phyloP scores from a whole-genome alignment of 164 flowering plant species.

The Umbilicus rupestris region DNA sequence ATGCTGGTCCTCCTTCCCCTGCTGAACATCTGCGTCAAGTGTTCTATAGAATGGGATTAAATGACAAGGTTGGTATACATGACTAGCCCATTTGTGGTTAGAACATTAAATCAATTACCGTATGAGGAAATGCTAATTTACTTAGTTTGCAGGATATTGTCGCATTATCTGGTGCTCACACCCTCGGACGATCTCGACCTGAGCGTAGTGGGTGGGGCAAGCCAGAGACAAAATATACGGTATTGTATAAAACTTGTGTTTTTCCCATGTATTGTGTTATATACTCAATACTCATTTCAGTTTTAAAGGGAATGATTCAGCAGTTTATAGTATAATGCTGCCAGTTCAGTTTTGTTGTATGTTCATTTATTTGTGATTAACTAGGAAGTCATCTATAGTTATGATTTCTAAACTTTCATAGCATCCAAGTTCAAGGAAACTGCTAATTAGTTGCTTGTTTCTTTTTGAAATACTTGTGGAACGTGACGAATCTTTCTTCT shows the following conservation, averaged over 20 bases:
- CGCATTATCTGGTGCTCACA: constrained; percentile 98
- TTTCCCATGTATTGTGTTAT: background rate
- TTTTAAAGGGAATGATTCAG: background rate
- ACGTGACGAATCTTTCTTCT: background rate
- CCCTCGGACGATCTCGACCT: constrained; percentile 91
- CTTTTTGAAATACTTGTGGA: background rate
- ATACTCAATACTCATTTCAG: background rate
- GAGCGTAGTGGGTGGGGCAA: constrained; percentile 99
- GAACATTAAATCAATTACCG: background rate
- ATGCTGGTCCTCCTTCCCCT: constrained; percentile 95
- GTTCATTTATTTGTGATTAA: background rate
- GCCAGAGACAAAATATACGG: constrained; percentile 94
- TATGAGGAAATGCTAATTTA: background rate
- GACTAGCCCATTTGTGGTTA: background rate
- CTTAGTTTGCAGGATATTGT: constrained; percentile 71
- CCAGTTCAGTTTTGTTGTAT: background rate
- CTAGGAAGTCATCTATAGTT: background rate
- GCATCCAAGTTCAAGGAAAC: background rate
- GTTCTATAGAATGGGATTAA: constrained; percentile 92
- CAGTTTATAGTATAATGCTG: background rate
- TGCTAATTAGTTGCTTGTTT: background rate
- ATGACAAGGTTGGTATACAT: constrained; percentile 56
- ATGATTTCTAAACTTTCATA: background rate
- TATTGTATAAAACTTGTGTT: constrained; percentile 17
- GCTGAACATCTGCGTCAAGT: constrained; percentile 83